Conservation (phyloP, 768 basidiomycete species). For the Polyporus arcularius region DNA sequence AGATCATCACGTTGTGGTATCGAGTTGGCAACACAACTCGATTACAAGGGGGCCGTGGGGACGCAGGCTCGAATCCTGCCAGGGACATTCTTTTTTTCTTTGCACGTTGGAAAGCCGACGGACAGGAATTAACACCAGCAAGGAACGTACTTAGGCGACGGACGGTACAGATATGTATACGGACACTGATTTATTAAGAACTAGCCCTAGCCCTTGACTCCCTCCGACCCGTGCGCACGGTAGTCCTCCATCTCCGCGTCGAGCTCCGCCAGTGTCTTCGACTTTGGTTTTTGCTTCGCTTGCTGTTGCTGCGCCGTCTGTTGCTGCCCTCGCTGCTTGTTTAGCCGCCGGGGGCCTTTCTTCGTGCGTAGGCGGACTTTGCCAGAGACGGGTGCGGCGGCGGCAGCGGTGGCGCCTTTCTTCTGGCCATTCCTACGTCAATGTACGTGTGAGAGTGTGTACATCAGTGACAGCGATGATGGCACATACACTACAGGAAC, state of each 20-base stretch:
- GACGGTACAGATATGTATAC: not conserved
- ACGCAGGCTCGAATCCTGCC: constrained; percentile 17
- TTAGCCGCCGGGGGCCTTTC: constrained; percentile 75
- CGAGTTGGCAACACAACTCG: not conserved
- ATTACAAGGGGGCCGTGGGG: constrained; percentile 2
- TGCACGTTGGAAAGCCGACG: not conserved
- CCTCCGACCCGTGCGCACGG: constrained; percentile 42
- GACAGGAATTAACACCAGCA: too few relatives aligned
- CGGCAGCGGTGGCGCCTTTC: not conserved
- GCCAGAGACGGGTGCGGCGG: not conserved
- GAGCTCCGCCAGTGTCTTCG: constrained; percentile 53
- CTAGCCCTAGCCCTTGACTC: constrained; percentile 4
- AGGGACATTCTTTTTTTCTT: constrained; percentile 7
- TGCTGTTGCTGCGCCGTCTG: not conserved
- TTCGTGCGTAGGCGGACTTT: constrained; percentile 44
- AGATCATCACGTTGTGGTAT: constrained; percentile 14
- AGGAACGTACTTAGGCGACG: not conserved
- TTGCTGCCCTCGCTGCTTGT: constrained; percentile 42
- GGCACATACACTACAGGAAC: not conserved
- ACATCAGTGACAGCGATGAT: not conserved
- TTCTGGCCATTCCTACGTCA: not conserved
- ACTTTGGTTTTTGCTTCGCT: constrained; percentile 23
- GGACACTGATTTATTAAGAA: not conserved
- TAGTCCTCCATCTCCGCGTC: constrained; percentile 86
- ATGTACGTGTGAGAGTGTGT: not conserved